Conservation (phyloP, 208 protist genomes). For the Willaertia magna region DNA sequence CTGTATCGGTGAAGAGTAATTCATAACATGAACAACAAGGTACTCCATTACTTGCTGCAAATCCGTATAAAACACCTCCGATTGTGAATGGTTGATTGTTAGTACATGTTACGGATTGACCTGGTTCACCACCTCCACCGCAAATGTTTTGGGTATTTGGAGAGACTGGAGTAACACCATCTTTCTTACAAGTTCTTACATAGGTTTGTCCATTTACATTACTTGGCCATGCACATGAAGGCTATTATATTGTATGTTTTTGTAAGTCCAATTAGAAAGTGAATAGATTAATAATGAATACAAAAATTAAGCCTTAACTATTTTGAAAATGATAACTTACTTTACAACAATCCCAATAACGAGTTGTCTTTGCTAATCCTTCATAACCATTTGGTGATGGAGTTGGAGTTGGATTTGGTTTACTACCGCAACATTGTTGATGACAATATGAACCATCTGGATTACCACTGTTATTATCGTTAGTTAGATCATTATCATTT, state of each 20-base stretch:
- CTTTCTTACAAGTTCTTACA: background rate
- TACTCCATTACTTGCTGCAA: constrained; percentile 2
- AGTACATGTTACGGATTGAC: background rate
- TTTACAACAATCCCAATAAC: background rate
- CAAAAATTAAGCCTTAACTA: too few relatives aligned
- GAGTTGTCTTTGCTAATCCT: background rate
- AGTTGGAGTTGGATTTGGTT: background rate
- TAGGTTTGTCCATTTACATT: background rate
- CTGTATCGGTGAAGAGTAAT: background rate
- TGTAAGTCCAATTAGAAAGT: too few relatives aligned
- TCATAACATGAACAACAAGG: constrained; percentile 7
- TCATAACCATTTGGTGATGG: background rate
- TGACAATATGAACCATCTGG: too few relatives aligned
- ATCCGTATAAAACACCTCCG: background rate
- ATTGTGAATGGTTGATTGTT: background rate
- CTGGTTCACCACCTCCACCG: background rate
- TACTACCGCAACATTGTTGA: too few relatives aligned
- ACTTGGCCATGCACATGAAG: background rate
- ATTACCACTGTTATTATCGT: too few relatives aligned
- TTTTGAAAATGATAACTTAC: background rate
- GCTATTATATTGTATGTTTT: background rate
- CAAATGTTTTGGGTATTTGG: background rate
- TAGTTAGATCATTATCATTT: too few relatives aligned
- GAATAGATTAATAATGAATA: too few relatives aligned
- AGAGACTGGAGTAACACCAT: background rate